These are phyloP conservation scores for Patellifolia procumbens DNA, from an alignment of 179 eudicot genomes.

Conservation along the genomic window DNA sequence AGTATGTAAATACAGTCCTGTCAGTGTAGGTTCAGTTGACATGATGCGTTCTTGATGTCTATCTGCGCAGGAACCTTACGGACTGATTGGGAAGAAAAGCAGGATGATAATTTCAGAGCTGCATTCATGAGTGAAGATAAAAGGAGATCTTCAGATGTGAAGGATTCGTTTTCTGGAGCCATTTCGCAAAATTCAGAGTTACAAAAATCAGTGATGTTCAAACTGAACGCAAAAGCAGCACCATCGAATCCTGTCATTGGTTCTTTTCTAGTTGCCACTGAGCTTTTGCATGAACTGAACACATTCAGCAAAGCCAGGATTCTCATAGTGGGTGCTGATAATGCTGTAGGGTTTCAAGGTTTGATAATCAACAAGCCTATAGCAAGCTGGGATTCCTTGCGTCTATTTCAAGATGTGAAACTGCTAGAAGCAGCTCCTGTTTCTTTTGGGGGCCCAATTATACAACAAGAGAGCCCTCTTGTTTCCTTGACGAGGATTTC, in stretches of 20 bases:
- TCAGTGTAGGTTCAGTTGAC: not conserved
- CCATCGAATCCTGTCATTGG: slow-evolving; percentile 45
- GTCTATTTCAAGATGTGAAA: slow-evolving; percentile 42
- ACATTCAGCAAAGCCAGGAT: slow-evolving; percentile 57
- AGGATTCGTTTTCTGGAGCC: slow-evolving; percentile 37
- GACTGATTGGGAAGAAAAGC: slow-evolving; percentile 34
- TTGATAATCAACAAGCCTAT: slow-evolving; percentile 69
- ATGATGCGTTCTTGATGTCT: not conserved
- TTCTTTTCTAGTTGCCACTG: slow-evolving; percentile 64
- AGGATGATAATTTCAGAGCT: slow-evolving; percentile 25
- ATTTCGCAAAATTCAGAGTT: slow-evolving; percentile 27
- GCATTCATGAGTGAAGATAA: slow-evolving; percentile 9
- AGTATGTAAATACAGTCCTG: not conserved
- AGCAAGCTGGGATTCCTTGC: slow-evolving; percentile 56
- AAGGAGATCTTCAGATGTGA: slow-evolving; percentile 25
- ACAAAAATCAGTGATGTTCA: slow-evolving; percentile 26
- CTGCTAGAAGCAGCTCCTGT: slow-evolving; percentile 55
- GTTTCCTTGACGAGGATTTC: slow-evolving; percentile 52
- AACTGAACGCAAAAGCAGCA: slow-evolving; percentile 25
- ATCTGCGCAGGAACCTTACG: slow-evolving; percentile 40
- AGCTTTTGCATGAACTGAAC: slow-evolving; percentile 44
- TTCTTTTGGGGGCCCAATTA: slow-evolving; percentile 78
- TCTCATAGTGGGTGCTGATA: slow-evolving; percentile 60
- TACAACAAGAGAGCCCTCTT: slow-evolving; percentile 56
- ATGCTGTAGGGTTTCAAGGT: slow-evolving; percentile 62